A percentile compares a stretch with the other conserved stretches of the same genome.
Evolutionary conservation across 495 filamentous ascomycete species (phyloP).

Genomic region (Penicillium soppii): DNA sequence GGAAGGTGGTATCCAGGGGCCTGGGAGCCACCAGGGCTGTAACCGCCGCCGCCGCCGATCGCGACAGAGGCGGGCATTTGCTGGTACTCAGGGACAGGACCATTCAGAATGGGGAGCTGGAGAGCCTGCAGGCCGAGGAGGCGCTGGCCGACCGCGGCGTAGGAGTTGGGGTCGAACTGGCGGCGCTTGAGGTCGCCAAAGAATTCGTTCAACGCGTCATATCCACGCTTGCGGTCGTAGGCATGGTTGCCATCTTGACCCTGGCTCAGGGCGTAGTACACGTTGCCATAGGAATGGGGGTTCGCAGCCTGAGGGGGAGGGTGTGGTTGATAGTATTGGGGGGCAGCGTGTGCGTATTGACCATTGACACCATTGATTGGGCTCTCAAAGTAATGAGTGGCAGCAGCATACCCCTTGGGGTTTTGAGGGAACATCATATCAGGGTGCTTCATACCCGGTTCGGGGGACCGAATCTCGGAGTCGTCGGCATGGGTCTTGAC

Average conservation of each 20-base stretch:
- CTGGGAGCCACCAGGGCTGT: conserved; percentile 43
- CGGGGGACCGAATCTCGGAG: conserved; percentile 78
- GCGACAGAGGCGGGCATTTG: conserved; percentile 55
- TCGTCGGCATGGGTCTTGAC: conserved; percentile 99
- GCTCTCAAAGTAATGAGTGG: conserved; percentile 46
- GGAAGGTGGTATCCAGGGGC: conserved; percentile 72
- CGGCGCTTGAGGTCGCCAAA: conserved; percentile 89
- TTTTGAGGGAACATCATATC: conserved; percentile 54
- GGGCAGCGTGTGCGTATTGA: conserved; percentile 47
- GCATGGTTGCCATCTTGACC: conserved; percentile 46
- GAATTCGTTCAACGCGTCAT: conserved; percentile 89
- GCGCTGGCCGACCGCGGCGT: conserved; percentile 76
- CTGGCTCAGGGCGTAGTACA: conserved; percentile 67
- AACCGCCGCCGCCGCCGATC: conserved; percentile 55
- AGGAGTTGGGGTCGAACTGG: conserved; percentile 80
- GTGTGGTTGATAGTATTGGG: conserved; percentile 61
- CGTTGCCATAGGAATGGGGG: conserved; percentile 63
- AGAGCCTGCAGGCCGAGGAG: conserved; percentile 72
- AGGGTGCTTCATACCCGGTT: conserved; percentile 53
- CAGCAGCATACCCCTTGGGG: conserved; percentile 42
- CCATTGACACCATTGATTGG: conserved; percentile 39
- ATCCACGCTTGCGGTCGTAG: conserved; percentile 74
- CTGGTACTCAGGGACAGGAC: conserved; percentile 64
- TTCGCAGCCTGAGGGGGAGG: conserved; percentile 47
- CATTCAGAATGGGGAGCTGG: conserved; percentile 64